Percentiles rank a stretch among this genome's conserved stretches.
Evolutionary conservation across 192 early-diverging fungal genomes (phyloP).

Genomic region (Phlyctochytrium arcticum): DNA sequence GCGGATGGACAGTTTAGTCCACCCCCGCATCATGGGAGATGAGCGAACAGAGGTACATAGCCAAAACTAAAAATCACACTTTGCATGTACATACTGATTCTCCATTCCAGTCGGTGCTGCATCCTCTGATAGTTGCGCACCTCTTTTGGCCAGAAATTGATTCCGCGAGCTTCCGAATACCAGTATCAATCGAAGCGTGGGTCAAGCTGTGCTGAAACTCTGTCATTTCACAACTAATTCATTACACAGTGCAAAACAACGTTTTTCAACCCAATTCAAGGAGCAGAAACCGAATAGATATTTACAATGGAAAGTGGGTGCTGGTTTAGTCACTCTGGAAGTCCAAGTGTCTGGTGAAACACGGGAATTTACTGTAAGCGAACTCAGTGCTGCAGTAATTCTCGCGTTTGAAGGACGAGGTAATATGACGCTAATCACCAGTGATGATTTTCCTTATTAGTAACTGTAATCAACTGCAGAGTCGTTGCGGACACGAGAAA

Average conservation of each 20-base stretch:
- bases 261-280: constrained; percentile 2
- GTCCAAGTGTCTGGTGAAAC: constrained; percentile 1
- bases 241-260: neutral
- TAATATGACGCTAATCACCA: neutral
- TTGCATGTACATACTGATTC: too few relatives aligned
- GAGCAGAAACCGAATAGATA: constrained; percentile 15
- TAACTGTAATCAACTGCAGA: neutral
- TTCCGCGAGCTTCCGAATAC: neutral
- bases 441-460: neutral
- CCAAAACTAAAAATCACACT: too few relatives aligned
- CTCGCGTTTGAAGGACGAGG: neutral
- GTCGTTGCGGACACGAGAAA: neutral
- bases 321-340: constrained; percentile 8
- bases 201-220: neutral
- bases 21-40: too few relatives aligned
- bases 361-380: neutral
- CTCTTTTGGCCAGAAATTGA: constrained; percentile 18
- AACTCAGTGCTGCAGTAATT: constrained; percentile 20
- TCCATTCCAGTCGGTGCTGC: neutral
- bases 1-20: constrained; percentile 5
- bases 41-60: too few relatives aligned
- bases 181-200: neutral
- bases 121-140: neutral
- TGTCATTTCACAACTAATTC: neutral
- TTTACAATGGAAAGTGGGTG: constrained; percentile 4